A percentile compares a stretch with the other conserved stretches of the same genome.
Evolutionary conservation across 441 rosid genomes (phyloP).

Genomic region (Aleurites moluccanus): DNA sequence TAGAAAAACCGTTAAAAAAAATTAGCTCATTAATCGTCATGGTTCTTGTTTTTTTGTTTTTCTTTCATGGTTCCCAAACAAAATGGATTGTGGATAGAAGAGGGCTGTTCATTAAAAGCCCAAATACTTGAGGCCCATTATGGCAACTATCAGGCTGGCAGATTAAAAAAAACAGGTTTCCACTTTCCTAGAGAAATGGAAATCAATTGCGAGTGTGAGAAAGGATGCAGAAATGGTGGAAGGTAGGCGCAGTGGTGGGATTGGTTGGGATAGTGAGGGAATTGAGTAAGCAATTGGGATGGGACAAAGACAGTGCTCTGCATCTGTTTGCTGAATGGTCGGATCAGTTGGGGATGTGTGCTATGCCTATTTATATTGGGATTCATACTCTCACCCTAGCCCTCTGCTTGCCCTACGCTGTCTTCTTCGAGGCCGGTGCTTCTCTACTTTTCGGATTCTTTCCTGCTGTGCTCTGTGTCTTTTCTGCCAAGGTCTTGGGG

Average conservation of each 20-base stretch:
- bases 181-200: too few species aligned
- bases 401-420: constrained; percentile 78
- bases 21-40: too few species aligned
- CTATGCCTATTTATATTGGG: constrained; percentile 72
- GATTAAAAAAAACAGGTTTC: too few species aligned
- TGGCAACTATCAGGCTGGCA: too few species aligned
- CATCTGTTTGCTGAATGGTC: constrained; percentile 51
- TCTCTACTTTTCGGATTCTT: constrained; percentile 77
- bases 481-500: constrained; percentile 74
- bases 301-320: constrained; percentile 60
- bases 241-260: constrained; percentile 37
- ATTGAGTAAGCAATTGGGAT: constrained; percentile 43
- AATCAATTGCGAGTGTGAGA: too few species aligned
- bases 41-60: too few species aligned
- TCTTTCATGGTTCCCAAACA: too few species aligned
- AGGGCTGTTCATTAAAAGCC: too few species aligned
- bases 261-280: constrained; percentile 38
- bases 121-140: too few species aligned
- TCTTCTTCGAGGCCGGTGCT: constrained; percentile 90
- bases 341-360: constrained; percentile 76
- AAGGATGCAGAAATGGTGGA: constrained; percentile 55
- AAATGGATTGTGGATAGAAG: too few species aligned
- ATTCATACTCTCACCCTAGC: constrained; percentile 72
- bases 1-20: too few species aligned
- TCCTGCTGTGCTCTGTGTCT: constrained; percentile 75